Base-by-base conservation (phyloP, 305 asterid species). In the Vinca major region DNA sequence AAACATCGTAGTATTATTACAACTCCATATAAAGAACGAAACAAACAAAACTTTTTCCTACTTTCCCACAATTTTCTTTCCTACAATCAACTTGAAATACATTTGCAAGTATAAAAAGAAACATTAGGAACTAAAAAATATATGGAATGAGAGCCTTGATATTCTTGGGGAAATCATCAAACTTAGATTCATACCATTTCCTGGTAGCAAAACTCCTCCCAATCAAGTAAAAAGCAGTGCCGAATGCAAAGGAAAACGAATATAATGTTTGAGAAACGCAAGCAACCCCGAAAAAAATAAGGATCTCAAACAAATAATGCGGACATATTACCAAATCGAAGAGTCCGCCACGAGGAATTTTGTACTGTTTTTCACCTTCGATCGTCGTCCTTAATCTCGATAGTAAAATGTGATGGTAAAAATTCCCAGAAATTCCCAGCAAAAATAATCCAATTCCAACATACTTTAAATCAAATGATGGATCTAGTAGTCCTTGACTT, bases 181-280 rank as follows among this genome's bases (percentile, higher is more conserved):
- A 80, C 79, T 78, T 80, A 33, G 80, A 78, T 17, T 50, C 17
- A 67, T 80, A 80, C 85, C 85, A 80, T 62, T 68, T 70, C 73
- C 79, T 66, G 1, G 85, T 78, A 53, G 82, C 80, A 66, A 54
- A 21, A 52, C 85, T 80, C 78, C 80, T 69, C 37, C 82, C 85
- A 49, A 68, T 43, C 74, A 81, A 61, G 74, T 78, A 78, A 21
- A 58, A 7, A 0, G 5, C 7, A 12, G 85, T 73, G 4, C 80
- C 85, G 43, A 67, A 44, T 51, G 80, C 65, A 36, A 52, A 75
- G 16, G 73, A 56, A 37, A 63, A 26, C 4, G 79, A 57, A 60
- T 78, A 78, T 16, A 47, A 33, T 11, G 80, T 81, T 45, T 81
- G 85, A 58, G 75, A 73, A 75, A 79, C 67, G 79, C 78, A 81